Base-by-base conservation (phyloP, 495 filamentous ascomycete species). In the Aspergillus affinis region DNA sequence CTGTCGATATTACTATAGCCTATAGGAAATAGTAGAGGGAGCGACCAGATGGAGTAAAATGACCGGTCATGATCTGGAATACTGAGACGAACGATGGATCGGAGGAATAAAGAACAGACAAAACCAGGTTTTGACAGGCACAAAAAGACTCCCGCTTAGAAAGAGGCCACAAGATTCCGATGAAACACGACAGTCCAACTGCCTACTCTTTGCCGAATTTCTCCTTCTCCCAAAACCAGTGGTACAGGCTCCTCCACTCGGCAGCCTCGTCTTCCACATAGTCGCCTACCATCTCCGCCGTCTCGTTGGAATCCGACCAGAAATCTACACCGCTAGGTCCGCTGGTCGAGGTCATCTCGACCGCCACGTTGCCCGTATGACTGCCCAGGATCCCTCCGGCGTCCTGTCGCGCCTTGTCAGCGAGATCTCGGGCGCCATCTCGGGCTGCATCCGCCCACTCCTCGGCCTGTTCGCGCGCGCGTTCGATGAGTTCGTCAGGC, bases 251-350 rank as follows among this genome's bases (percentile, higher is more conserved):
- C 63, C 70, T 73, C 74, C 77, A 77, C 57, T 75, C 73, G 0
- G 46, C 67, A 6, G 71, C 70, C 44, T 79, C 77, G 51, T 79
- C 78, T 46, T 78, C 76, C 30, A 81, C 78, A 63, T 81, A 81
- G 32, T 81, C 78, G 1, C 71, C 73, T 4, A 81, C 77, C 65
- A 81, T 58, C 59, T 81, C 78, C 20, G 76, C 78, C 30, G 76
- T 76, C 60, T 78, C 77, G 61, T 81, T 77, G 6, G 73, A 61
- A n/a, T 70, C 72, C 47, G 73, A n/a, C 23, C 32, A 17, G n/a
- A 59, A 57, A 15, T 54, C 29, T 15, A 54, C 51, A 36, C 47
- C 36, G 12, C 58, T 23, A 20, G 53, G 26, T 0, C 63, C 59
- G 45, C 61, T 59, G 53, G 58, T 65, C 1, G 74, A 74, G 5